A percentile compares a stretch with the other conserved stretches of the same genome.
Evolutionary conservation across 1,284 basidiomycete genomes (phyloP).

Genomic region (Hymenochaete sp.): DNA sequence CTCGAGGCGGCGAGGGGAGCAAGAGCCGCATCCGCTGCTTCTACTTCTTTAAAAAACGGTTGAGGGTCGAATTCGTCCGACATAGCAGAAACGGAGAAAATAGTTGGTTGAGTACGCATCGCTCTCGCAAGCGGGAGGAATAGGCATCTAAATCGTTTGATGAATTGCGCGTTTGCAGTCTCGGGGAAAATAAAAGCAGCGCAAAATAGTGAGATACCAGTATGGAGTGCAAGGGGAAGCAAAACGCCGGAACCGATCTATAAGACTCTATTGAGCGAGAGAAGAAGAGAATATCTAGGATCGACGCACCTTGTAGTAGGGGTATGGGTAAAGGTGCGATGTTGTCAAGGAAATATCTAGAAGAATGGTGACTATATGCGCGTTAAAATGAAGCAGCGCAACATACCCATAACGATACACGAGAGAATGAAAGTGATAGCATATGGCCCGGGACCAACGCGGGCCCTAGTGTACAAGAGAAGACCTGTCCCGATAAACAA

Average conservation of each 20-base stretch:
- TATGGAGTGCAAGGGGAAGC: constrained; percentile 26
- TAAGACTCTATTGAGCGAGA: constrained; percentile 23
- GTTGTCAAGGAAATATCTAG: constrained; percentile 55
- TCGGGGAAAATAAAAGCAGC: constrained; percentile 53
- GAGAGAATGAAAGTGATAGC: constrained; percentile 49
- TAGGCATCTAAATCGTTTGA: constrained; percentile 42
- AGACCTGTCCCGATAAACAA: constrained; percentile 54
- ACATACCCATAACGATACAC: constrained; percentile 46
- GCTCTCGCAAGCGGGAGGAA: constrained; percentile 43
- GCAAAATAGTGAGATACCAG: constrained; percentile 23
- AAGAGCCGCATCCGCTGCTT: constrained; percentile 47
- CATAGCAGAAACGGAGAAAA: constrained; percentile 39
- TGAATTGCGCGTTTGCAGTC: constrained; percentile 58
- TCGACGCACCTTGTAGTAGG: constrained; percentile 43
- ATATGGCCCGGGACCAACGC: constrained; percentile 59
- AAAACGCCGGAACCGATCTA: constrained; percentile 23
- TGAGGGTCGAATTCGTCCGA: constrained; percentile 38
- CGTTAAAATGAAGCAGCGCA: neutral
- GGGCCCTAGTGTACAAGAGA: constrained; percentile 57
- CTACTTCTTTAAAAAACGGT: constrained; percentile 31
- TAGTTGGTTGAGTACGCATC: constrained; percentile 39
- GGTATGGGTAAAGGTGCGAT: constrained; percentile 56
- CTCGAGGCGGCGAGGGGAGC: constrained; percentile 44
- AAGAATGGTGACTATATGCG: constrained; percentile 2
- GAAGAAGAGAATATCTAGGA: constrained; percentile 1